Evolutionary conservation across 1,139 yeast genomes (phyloP).

Genomic region (Pichia sp.): DNA sequence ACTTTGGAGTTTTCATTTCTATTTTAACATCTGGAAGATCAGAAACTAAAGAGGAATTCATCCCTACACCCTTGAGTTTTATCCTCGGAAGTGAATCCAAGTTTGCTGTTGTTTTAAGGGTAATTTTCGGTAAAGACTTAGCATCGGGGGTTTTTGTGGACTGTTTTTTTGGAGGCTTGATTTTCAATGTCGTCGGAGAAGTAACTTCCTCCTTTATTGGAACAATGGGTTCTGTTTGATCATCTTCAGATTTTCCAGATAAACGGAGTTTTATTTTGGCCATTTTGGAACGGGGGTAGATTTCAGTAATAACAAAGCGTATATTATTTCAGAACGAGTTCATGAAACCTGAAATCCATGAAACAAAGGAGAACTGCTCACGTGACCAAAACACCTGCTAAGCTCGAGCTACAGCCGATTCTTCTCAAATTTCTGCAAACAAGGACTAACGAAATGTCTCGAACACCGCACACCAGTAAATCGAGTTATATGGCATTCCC

Average conservation of each 20-base stretch:
- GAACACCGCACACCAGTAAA: no score
- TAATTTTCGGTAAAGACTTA: background rate
- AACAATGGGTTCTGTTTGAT: constrained; percentile 4
- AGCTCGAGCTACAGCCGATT: no score
- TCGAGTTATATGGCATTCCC: no score
- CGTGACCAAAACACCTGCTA: no score
- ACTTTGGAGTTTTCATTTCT: constrained; percentile 42
- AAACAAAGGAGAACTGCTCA: no score
- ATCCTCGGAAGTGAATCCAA: constrained; percentile 19
- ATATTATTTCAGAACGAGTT: background rate
- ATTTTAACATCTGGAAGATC: constrained; percentile 3
- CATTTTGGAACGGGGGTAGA: background rate
- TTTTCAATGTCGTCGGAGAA: constrained; percentile 1
- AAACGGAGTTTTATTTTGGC: constrained; percentile 18
- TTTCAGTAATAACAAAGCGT: background rate
- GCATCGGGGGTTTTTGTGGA: background rate
- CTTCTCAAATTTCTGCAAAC: no score
- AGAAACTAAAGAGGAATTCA: constrained; percentile 1
- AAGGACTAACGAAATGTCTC: no score
- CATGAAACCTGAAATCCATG: no score
- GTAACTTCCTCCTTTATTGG: constrained; percentile 3
- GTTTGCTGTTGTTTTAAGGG: background rate
- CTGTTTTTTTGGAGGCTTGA: constrained; percentile 1
- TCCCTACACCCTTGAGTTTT: background rate
- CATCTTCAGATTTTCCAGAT: constrained; percentile 10